Percentiles rank a stretch among this genome's conserved stretches.
phyloP scores from a whole-genome alignment of 176 grass and related monocot species.

The Triticum monococcum region DNA sequence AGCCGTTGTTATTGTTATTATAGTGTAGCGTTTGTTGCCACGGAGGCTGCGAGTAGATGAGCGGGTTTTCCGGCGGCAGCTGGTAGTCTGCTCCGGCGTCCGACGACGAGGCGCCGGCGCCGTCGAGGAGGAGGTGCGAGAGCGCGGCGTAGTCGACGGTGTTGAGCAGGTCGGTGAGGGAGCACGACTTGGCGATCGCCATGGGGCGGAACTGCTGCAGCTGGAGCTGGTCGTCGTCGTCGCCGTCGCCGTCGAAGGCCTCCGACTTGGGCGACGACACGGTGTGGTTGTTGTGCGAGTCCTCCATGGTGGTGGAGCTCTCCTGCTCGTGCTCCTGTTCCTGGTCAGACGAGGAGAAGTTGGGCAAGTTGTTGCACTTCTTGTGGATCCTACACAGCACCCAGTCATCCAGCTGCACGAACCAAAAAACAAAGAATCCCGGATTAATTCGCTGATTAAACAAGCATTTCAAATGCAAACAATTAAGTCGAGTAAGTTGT shows the following conservation, averaged over 20 bases:
- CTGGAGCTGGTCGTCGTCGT: background rate
- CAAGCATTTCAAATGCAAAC: background rate
- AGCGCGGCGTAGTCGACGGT: conserved; percentile 40
- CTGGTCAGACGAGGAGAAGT: conserved; percentile 14
- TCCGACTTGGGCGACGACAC: conserved; percentile 13
- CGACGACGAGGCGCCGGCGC: background rate
- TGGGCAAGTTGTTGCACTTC: conserved; percentile 37
- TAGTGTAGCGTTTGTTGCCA: background rate
- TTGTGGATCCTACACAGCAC: conserved; percentile 79
- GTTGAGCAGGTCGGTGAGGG: conserved; percentile 59
- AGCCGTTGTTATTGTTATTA: background rate
- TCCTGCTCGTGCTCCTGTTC: conserved; percentile 35
- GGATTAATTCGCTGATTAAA: background rate
- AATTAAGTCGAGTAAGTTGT: background rate
- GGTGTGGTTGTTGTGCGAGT: background rate
- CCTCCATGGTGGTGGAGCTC: conserved; percentile 33
- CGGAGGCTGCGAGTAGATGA: conserved; percentile 23
- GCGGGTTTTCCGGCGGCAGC: background rate
- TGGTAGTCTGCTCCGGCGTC: background rate
- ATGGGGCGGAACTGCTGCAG: background rate
- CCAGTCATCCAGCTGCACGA: conserved; percentile 72
- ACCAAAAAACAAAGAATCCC: background rate
- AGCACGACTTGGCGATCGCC: conserved; percentile 37
- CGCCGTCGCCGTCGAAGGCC: background rate
- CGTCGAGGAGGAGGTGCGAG: conserved; percentile 43